Evolutionary conservation across 2,329 filamentous ascomycete species (phyloP), one percentile per base, ranked within the genome.

Genomic region (Beauveria pseudobassiana): DNA sequence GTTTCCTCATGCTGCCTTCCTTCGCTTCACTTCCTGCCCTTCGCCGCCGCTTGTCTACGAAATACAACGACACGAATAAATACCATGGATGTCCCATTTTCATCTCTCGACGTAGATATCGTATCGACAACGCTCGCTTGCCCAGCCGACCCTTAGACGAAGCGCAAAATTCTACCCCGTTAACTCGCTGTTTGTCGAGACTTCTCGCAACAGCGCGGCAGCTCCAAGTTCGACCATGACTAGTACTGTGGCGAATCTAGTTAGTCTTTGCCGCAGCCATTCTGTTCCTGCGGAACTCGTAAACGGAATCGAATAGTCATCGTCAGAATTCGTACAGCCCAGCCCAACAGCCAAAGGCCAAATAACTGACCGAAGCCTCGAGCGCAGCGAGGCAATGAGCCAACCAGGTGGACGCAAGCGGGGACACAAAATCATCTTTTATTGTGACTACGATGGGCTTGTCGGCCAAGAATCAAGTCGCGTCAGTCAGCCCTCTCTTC

Each of bases 281-380:
- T 42, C 43, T 30, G 22, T 42, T 30, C 30, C 6, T n/a, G 14
- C 30, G 30, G 16, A 28, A n/a, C 8, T 49, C 45, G 55, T 58
- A 59, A 40, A 52, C 24, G 38, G n/a, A 40, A 59, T 59, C 57
- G 48, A 59, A 59, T 52, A 34, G 57, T 59, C 57, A 59, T 59
- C 16, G 26, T 28, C 18, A 43, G 42, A 8, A 9, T 14, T 24
- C n/a, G n/a, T 46, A 12, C 20, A 20, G 20, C 28, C 26, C 20
- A 20, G 20, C 28, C 26, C 14, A 34, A 20, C 10, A 20, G 20
- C 34, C 34, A 38, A 38, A 38, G 12, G 34, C 34, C 34, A 38
- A 54, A 54, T 34, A 54, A 16, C 5, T n/a, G 28, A 22, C 45
- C 45, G 24, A 22, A 22, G 10, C 14, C 28, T 38, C 34, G 34